A percentile compares a stretch with the other conserved stretches of the same genome.
Conservation (phyloP, 768 basidiomycete genomes). For the Termitomyces sp. region DNA sequence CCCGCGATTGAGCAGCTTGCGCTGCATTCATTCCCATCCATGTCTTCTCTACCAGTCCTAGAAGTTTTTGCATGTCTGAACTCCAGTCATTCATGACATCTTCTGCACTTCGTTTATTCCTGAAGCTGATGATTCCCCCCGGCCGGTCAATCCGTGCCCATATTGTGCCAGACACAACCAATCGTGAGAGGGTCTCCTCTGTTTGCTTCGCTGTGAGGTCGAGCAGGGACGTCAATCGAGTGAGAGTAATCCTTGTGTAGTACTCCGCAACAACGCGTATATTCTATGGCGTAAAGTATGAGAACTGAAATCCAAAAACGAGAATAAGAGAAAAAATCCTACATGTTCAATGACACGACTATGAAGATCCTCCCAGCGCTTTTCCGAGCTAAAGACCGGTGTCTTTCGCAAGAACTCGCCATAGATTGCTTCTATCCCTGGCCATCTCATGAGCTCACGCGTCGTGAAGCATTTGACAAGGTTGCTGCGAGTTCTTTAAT, state of each 20-base stretch:
- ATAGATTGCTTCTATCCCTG: constrained; percentile 85
- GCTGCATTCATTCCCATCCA: constrained; percentile 97
- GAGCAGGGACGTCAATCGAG: constrained; percentile 80
- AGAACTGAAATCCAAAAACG: neutral
- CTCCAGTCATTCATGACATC: constrained; percentile 99
- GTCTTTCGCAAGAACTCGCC: constrained; percentile 80
- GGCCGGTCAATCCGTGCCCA: constrained; percentile 95
- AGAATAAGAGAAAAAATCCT: constrained; percentile 24
- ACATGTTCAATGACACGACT: constrained; percentile 97
- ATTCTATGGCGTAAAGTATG: constrained; percentile 52
- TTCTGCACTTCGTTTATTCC: constrained; percentile 76
- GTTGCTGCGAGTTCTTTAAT: constrained; percentile 49
- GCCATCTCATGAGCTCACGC: constrained; percentile 94
- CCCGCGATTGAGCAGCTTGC: constrained; percentile 74
- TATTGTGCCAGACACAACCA: constrained; percentile 89
- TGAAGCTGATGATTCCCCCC: constrained; percentile 85
- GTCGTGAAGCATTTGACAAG: constrained; percentile 93
- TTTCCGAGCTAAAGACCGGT: constrained; percentile 71
- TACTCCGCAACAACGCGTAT: constrained; percentile 92
- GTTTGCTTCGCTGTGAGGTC: constrained; percentile 81
- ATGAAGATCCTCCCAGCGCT: constrained; percentile 94
- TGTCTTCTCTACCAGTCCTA: constrained; percentile 94
- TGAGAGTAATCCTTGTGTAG: constrained; percentile 88
- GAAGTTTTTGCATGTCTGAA: constrained; percentile 89
- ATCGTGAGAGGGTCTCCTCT: constrained; percentile 82